Conservation (phyloP, 179 eudicot species). For the Heliamphora pulchella region DNA sequence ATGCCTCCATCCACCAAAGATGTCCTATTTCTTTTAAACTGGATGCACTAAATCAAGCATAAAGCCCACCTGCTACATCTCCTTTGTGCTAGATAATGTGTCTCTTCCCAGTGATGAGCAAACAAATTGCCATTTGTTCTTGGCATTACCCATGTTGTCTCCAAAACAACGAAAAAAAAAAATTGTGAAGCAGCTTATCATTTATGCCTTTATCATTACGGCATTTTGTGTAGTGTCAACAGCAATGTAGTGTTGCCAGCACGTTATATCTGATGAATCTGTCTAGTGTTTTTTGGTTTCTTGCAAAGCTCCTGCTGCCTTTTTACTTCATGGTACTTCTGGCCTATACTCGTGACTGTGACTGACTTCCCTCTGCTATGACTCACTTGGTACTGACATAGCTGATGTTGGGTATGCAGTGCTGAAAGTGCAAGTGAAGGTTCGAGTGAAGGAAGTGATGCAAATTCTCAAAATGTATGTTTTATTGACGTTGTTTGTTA, state of each 20-base stretch:
- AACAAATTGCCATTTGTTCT: not conserved
- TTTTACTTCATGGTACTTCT: not conserved
- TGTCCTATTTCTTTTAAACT: not conserved
- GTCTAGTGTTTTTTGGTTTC: not conserved
- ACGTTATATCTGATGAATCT: not conserved
- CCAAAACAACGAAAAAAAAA: not conserved
- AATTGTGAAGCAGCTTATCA: no score
- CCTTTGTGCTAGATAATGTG: not conserved
- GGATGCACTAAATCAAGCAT: conserved; percentile 1
- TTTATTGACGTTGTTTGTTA: not conserved
- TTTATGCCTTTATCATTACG: not conserved
- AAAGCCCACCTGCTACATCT: not conserved
- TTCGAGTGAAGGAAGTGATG: conserved; percentile 96
- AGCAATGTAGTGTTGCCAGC: not conserved
- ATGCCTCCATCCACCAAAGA: not conserved
- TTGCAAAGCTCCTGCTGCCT: conserved; percentile 1
- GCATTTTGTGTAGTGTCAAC: not conserved
- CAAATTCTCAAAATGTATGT: conserved; percentile 80
- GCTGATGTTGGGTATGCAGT: conserved; percentile 43
- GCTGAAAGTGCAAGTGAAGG: conserved; percentile 86
- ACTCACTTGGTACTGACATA: conserved; percentile 7
- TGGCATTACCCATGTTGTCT: not conserved
- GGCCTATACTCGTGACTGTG: not conserved
- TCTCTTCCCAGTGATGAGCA: not conserved
- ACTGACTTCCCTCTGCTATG: not conserved